phyloP scores from a whole-genome alignment of 768 basidiomycete species.

The Austroboletus festivus region DNA sequence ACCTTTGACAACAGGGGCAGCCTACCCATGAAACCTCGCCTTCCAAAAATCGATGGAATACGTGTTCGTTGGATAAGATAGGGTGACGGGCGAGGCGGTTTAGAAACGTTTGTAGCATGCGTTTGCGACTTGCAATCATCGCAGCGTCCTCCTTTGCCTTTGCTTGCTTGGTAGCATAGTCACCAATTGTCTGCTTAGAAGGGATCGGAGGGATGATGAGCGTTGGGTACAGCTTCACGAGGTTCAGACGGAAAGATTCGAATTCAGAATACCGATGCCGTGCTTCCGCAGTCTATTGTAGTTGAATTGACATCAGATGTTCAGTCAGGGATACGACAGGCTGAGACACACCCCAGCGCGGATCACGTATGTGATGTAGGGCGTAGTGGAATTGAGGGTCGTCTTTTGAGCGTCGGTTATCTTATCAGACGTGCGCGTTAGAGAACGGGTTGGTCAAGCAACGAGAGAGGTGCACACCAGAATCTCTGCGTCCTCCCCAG shows the following conservation, averaged over 20 bases:
- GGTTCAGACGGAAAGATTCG: conserved; percentile 81
- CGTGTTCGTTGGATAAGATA: conserved; percentile 93
- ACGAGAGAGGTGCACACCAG: conserved; percentile 44
- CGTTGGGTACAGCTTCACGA: conserved; percentile 90
- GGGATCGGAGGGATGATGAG: conserved; percentile 97
- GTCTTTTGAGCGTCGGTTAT: conserved; percentile 97
- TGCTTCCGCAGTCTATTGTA: conserved; percentile 68
- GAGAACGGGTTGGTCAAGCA: background rate
- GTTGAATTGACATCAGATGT: conserved; percentile 9
- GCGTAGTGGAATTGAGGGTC: conserved; percentile 76
- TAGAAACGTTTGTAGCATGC: conserved; percentile 94
- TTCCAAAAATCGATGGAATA: conserved; percentile 94
- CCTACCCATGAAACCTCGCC: conserved; percentile 94
- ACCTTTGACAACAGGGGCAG: conserved; percentile 1
- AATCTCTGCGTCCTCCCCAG: conserved; percentile 80
- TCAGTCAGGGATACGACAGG: conserved; percentile 1
- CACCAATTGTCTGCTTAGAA: conserved; percentile 90
- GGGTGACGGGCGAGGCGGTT: conserved; percentile 88
- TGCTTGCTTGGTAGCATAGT: conserved; percentile 95
- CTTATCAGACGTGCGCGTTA: conserved; percentile 40
- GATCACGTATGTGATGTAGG: conserved; percentile 95
- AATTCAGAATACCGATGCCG: conserved; percentile 96
- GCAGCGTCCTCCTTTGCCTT: conserved; percentile 96
- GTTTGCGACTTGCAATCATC: conserved; percentile 87
- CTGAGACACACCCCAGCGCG: conserved; percentile 66